Evolutionary conservation across 2,329 filamentous ascomycete species (phyloP).

Genomic region (Pezicula carpinea): DNA sequence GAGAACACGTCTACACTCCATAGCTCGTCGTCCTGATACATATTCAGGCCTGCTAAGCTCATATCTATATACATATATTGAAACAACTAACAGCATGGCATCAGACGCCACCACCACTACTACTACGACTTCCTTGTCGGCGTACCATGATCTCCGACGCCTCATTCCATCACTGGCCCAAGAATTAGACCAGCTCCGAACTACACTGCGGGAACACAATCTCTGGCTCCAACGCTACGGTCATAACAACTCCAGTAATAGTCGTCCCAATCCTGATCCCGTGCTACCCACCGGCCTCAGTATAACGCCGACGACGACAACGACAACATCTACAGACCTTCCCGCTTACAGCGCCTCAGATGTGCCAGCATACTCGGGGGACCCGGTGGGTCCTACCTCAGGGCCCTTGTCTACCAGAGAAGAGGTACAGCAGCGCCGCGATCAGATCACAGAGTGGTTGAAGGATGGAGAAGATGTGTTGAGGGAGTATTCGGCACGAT

Average conservation of each 20-base stretch:
- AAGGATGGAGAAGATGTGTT: slow-evolving; percentile 16
- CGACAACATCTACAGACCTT: not conserved
- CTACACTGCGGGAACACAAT: not conserved
- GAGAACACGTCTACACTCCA: too few relatives aligned
- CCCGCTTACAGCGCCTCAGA: not conserved
- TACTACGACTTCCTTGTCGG: not conserved
- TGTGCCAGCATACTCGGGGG: not conserved
- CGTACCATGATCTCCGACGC: not conserved
- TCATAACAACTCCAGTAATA: not conserved
- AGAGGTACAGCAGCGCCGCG: not conserved
- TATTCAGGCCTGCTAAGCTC: too few relatives aligned
- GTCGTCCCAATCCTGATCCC: not conserved
- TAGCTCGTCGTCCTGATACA: too few relatives aligned
- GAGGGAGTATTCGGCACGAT: slow-evolving; percentile 28
- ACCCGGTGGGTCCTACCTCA: not conserved
- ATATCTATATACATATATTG: not conserved
- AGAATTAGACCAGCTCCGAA: not conserved
- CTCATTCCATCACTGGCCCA: not conserved
- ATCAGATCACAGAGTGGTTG: not conserved
- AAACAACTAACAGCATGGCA: too few relatives aligned
- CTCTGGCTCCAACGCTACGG: not conserved
- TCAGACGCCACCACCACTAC: too few relatives aligned
- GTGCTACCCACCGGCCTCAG: not conserved
- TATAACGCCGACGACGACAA: not conserved
- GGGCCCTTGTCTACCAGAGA: not conserved